Evolutionary conservation across 2,329 filamentous ascomycete genomes (phyloP), one percentile per base, ranked within the genome.

Genomic region (Aspergillus neoniger): DNA sequence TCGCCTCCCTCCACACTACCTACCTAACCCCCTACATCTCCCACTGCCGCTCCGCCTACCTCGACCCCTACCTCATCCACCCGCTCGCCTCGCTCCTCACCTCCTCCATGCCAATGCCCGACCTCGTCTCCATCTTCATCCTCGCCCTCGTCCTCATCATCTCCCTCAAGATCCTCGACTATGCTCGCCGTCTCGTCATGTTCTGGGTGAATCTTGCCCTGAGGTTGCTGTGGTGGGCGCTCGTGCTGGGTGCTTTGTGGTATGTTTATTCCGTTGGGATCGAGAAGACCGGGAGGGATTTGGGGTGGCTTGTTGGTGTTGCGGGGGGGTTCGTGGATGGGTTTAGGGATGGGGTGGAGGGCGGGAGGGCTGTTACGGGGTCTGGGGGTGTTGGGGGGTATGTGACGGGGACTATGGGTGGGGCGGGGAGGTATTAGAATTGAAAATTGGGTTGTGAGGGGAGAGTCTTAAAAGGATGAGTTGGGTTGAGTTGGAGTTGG

Each of bases 181-280:
- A 90, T 79, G 79, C 92, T 17, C 86, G 88, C 63, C 85, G 91
- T 62, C 78, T 91, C 19, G 81, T 96, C 60, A 79, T 92, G 71
- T 96, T 88, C 80, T 92, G 91, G 86, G 85, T 92, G 55, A 80
- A 84, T n/a, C 72, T 96, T 58, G 81, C 82, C 10, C 74, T 91
- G 64, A 79, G 84, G 23, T 66, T 92, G 44, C 74, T 85, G 1
- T 86, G 92, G 64, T 95, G 87, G 86, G 83, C 83, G 1, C 73
- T 79, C 2, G 66, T 93, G 2, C 77, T 82, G 4, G 80, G 82
- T 0, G 44, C 87, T 0, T 81, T 81, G 0, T 79, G 87, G 17
- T 81, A 83, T 62, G 80, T 89, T 3, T 89, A 83, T 63, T 66
- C 59, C 19, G 69, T 72, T 10, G 77, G 77, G 0, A 56, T 68